A percentile compares a stretch with the other conserved stretches of the same genome.
Conservation (phyloP, 768 basidiomycete genomes). For the Leccinum uliginosum region DNA sequence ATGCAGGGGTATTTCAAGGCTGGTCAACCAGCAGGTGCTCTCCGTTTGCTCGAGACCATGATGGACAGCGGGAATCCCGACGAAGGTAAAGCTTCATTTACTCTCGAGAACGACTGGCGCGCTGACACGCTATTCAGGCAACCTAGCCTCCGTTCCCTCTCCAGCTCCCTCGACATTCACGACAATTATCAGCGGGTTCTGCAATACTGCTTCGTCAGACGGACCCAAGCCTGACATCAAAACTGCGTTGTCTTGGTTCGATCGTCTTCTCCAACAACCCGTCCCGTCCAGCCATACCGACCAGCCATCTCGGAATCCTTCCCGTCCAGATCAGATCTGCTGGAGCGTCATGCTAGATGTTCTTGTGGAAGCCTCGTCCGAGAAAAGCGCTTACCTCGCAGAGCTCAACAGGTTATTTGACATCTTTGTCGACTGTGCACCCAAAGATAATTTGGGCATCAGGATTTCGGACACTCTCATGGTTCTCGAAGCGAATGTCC, state of each 20-base stretch:
- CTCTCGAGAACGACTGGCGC: not conserved
- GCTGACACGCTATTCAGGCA: constrained; percentile 8
- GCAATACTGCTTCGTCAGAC: constrained; percentile 35
- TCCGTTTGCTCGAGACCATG: constrained; percentile 69
- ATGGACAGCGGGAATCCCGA: constrained; percentile 39
- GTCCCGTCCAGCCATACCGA: constrained; percentile 34
- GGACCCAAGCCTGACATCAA: constrained; percentile 41
- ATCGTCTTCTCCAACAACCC: constrained; percentile 50
- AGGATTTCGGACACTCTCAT: constrained; percentile 37
- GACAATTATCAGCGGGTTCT: constrained; percentile 62
- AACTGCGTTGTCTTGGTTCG: constrained; percentile 70
- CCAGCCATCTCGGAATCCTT: constrained; percentile 39
- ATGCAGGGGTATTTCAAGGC: constrained; percentile 67
- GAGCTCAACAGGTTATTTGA: constrained; percentile 56
- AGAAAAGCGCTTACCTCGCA: constrained; percentile 37
- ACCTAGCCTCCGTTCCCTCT: constrained; percentile 42
- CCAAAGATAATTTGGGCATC: constrained; percentile 33
- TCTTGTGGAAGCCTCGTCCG: constrained; percentile 36
- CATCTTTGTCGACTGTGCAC: constrained; percentile 32
- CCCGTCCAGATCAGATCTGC: constrained; percentile 48
- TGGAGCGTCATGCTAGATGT: constrained; percentile 61
- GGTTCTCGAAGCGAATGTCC: constrained; percentile 42
- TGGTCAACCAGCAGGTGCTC: constrained; percentile 56
- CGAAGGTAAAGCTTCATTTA: constrained; percentile 4
- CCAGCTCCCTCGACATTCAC: constrained; percentile 63